Base-by-base conservation (phyloP, 495 filamentous ascomycete genomes). In the Apiosordaria backusii region DNA sequence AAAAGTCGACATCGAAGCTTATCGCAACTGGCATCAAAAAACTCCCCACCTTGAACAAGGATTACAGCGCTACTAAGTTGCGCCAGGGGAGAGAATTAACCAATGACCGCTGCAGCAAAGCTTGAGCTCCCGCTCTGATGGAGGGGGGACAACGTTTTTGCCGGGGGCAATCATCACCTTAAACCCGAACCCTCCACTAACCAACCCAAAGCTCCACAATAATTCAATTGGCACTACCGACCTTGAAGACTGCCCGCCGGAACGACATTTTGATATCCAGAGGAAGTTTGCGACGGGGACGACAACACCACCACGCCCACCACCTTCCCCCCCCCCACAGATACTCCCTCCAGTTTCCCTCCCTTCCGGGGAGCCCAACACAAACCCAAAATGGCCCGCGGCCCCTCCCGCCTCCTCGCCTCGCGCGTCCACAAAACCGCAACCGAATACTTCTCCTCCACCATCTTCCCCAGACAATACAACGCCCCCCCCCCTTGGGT, bases 341-440 rank as follows among this genome's bases (percentile, higher is more conserved):
- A n/a, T n/a, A 19, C 59, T 45, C 35, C 16, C 24, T 9, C 57
- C 24, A 57, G 35, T 24, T n/a, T 19, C 19, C 23, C 35, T 45
- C 35, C 35, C 35, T 45, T 2, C 35, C 35, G 35, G 35, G 35
- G 35, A 45, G 35, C 10, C 5, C 6, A 6, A 5, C 29, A 6
- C 29, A 5, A 45, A 10, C n/a, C n/a, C 35, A 45, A 55, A 55
- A 73, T 74, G 70, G 72, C 21, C 66, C 67, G 67, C 53, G 35
- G 35, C 35, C 65, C 73, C 50, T 85, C 87, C 78, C 85, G 92
- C 74, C 83, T 95, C 77, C 86, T 86, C 70, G 83, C 92, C 65
- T 81, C 90, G 61, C 86, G 88, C 65, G 91, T 96, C 62, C 85
- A 88, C 78, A 84, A 88, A 73, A 86, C 84, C 16, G 87, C 88